These are phyloP conservation scores for Eucalyptus sideroxylon DNA, from an alignment of 345 rosid genomes.

Conservation along the genomic window DNA sequence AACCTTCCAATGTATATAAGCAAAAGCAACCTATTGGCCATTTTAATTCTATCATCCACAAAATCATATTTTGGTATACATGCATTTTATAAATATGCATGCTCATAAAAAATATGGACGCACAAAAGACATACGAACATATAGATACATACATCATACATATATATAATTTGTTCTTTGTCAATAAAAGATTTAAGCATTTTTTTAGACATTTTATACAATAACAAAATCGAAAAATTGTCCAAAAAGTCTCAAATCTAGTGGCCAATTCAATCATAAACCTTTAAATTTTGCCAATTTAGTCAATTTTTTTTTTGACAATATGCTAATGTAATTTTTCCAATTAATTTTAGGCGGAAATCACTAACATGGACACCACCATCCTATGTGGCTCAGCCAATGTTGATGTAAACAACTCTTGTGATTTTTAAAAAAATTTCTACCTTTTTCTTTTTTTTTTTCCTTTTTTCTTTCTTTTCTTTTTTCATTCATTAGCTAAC, in stretches of 20 bases:
- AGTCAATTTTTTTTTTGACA: neutral
- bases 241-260: neutral
- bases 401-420: neutral
- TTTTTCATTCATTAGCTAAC: neutral
- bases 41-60: no score
- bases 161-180: neutral
- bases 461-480: neutral
- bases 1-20: no score
- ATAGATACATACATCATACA: neutral
- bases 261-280: neutral
- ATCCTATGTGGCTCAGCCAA: no score
- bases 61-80: no score
- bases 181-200: neutral
- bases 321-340: neutral
- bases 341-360: neutral
- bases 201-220: neutral
- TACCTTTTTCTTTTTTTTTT: neutral
- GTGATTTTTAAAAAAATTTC: neutral
- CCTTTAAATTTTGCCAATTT: neutral
- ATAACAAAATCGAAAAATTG: neutral
- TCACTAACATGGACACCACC: rapidly evolving
- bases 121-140: neutral
- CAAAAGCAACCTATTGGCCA: no score
- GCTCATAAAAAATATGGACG: neutral
- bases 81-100: no score